These are phyloP conservation scores for Tylopilus sp. DNA, from an alignment of 1,284 basidiomycete genomes.

Conservation along the genomic window DNA sequence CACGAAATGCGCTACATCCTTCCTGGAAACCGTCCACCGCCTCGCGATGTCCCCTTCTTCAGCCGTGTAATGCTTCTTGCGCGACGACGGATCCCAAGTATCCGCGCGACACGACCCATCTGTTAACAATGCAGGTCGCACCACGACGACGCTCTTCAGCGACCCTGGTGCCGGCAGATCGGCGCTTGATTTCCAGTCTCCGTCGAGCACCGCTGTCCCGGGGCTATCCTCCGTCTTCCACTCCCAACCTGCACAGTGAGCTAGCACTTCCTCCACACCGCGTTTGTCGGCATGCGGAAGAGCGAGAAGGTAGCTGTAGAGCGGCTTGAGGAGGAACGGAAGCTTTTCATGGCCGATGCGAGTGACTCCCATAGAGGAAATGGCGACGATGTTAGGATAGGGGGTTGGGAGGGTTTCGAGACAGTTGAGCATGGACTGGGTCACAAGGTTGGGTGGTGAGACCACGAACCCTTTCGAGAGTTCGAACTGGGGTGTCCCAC, in stretches of 20 bases:
- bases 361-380: slow-evolving; percentile 53
- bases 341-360: slow-evolving; percentile 41
- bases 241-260: slow-evolving; percentile 42
- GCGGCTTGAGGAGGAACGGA: slow-evolving; percentile 44
- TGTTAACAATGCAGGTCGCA: slow-evolving; percentile 54
- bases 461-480: slow-evolving; percentile 25
- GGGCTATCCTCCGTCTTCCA: slow-evolving; percentile 42
- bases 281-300: slow-evolving; percentile 54
- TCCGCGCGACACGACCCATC: slow-evolving; percentile 49
- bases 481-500: slow-evolving; percentile 17
- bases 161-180: slow-evolving; percentile 40
- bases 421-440: slow-evolving; percentile 26
- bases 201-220: slow-evolving; percentile 36
- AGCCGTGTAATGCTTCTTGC: slow-evolving; percentile 34
- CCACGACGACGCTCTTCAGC: slow-evolving; percentile 42
- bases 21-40: slow-evolving; percentile 53
- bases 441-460: slow-evolving; percentile 30
- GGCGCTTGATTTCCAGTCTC: slow-evolving; percentile 36
- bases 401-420: slow-evolving; percentile 28
- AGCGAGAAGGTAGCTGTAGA: slow-evolving; percentile 42
- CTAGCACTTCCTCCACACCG: slow-evolving; percentile 46
- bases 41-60: slow-evolving; percentile 36
- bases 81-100: slow-evolving; percentile 3
- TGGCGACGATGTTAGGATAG: slow-evolving; percentile 46
- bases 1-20: slow-evolving; percentile 64